Evolutionary conservation across 1,284 basidiomycete species (phyloP).

Genomic region (Apiotrichum gamsii): DNA sequence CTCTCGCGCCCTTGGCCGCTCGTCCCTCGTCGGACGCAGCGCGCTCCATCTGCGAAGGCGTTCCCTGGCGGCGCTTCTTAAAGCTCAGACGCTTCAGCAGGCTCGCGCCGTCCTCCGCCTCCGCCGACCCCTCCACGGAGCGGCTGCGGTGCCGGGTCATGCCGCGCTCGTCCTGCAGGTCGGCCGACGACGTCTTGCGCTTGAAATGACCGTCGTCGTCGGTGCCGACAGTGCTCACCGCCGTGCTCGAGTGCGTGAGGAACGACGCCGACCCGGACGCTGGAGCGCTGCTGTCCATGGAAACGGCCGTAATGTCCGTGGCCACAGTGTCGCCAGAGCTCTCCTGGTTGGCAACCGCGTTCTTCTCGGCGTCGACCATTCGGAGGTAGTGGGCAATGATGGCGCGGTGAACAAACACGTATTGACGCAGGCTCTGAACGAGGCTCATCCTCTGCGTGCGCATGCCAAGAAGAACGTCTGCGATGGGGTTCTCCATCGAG

Average conservation of each 20-base stretch:
- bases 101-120: slow-evolving; percentile 9
- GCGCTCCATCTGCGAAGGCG: not conserved
- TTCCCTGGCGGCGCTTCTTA: slow-evolving; percentile 25
- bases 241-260: not conserved
- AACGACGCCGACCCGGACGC: not conserved
- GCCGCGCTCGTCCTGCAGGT: slow-evolving; percentile 25
- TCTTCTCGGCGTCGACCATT: slow-evolving; percentile 62
- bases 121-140: not conserved
- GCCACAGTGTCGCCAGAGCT: not conserved
- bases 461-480: slow-evolving; percentile 76
- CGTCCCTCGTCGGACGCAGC: no score
- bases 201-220: slow-evolving; percentile 40
- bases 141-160: no score
- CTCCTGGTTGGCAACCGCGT: not conserved
- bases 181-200: slow-evolving; percentile 39
- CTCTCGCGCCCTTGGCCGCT: not conserved
- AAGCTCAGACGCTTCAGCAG: slow-evolving; percentile 43
- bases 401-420: slow-evolving; percentile 80
- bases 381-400: slow-evolving; percentile 72
- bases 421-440: slow-evolving; percentile 81
- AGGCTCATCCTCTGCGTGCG: slow-evolving; percentile 85
- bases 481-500: slow-evolving; percentile 64
- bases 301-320: not conserved
- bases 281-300: not conserved
- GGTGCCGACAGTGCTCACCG: slow-evolving; percentile 10